Evolutionary conservation across 176 grass and related monocot species (phyloP).

Genomic region (Avena insularis): DNA sequence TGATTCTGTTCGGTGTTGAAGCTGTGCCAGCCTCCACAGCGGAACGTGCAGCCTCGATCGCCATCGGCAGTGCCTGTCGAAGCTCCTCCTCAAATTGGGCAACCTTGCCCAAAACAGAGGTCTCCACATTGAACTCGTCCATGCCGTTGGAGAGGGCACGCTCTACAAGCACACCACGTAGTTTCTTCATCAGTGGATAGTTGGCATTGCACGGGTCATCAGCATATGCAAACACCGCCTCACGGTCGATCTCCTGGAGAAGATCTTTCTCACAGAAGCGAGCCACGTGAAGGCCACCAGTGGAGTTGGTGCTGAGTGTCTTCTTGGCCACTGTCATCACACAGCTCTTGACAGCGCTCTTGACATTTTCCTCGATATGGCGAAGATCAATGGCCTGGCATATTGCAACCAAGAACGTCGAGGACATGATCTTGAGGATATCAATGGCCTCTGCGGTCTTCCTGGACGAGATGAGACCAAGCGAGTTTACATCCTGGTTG

Average conservation of each 20-base stretch:
- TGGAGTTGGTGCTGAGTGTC: background rate
- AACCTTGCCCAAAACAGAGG: conserved; percentile 63
- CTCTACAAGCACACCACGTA: conserved; percentile 69
- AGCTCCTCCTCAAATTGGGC: conserved; percentile 58
- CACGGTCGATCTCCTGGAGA: conserved; percentile 13
- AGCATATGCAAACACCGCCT: background rate
- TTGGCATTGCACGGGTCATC: conserved; percentile 74
- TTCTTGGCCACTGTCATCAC: conserved; percentile 6
- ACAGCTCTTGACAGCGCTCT: background rate
- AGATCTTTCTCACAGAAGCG: conserved; percentile 18
- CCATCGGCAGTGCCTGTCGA: conserved; percentile 49
- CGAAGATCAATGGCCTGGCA: conserved; percentile 17
- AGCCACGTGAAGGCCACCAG: background rate
- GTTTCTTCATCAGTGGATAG: conserved; percentile 71
- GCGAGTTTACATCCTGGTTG: conserved; percentile 93
- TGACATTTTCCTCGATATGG: conserved; percentile 12
- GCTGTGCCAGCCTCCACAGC: conserved; percentile 61
- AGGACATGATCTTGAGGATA: conserved; percentile 89
- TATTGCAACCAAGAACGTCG: conserved; percentile 51
- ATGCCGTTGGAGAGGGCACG: conserved; percentile 56
- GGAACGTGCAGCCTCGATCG: conserved; percentile 49
- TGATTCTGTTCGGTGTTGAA: conserved; percentile 54
- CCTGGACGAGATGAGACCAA: conserved; percentile 84
- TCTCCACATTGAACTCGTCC: conserved; percentile 45
- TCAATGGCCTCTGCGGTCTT: conserved; percentile 90